Conservation (phyloP, 208 protist genomes). For the Crithidia sp. region DNA sequence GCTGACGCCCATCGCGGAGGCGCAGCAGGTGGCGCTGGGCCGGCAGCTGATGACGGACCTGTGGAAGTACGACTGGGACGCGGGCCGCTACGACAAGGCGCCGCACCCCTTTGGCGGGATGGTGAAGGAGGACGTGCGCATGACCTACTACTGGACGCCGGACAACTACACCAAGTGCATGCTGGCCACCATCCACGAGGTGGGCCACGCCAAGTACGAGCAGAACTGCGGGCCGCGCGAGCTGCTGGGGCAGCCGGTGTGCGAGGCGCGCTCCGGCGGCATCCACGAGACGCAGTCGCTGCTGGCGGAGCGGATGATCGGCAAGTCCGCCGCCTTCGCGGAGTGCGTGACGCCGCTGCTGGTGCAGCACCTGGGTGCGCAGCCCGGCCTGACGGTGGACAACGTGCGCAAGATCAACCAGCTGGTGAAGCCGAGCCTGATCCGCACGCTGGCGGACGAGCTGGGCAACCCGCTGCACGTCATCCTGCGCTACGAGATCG, state of each 20-base stretch:
- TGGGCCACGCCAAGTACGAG: conserved; percentile 21
- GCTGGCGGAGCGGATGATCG: conserved; percentile 76
- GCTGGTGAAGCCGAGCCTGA: conserved; percentile 62
- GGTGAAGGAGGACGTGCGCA: conserved; percentile 63
- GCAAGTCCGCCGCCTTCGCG: conserved; percentile 57
- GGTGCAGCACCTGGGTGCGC: conserved; percentile 46
- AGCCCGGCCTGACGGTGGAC: conserved; percentile 39
- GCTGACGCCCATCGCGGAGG: conserved; percentile 37
- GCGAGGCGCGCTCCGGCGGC: conserved; percentile 53
- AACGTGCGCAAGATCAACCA: conserved; percentile 20
- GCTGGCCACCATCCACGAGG: conserved; percentile 50
- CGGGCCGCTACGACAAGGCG: conserved; percentile 64
- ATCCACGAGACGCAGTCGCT: conserved; percentile 86
- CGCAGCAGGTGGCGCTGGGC: conserved; percentile 41
- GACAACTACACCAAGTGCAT: conserved; percentile 37
- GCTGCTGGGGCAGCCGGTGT: conserved; percentile 55
- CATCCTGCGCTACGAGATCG: conserved; percentile 86
- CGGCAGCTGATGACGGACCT: conserved; percentile 40
- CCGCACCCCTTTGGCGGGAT: conserved; percentile 81
- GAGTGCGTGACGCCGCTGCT: conserved; percentile 54
- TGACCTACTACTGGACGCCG: conserved; percentile 70
- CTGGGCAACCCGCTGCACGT: conserved; percentile 87
- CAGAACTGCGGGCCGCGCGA: conserved; percentile 51
- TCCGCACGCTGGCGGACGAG: conserved; percentile 85
- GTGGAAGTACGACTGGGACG: conserved; percentile 78